These are phyloP conservation scores for Albizia julibrissin DNA, from an alignment of 306 rosid species.

Conservation along the genomic window DNA sequence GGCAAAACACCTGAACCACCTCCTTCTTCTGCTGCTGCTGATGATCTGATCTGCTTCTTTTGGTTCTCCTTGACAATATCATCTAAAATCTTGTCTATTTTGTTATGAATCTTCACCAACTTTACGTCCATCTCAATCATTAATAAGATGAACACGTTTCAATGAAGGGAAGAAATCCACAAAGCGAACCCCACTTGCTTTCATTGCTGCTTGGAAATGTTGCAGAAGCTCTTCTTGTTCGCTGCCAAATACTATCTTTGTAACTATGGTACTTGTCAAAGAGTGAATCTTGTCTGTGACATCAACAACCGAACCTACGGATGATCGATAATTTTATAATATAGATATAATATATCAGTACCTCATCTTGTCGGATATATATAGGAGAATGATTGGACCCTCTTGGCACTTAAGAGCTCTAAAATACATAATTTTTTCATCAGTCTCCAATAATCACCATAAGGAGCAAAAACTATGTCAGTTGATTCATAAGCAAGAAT, in stretches of 20 bases:
- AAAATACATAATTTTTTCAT: not conserved
- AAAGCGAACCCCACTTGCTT: not conserved
- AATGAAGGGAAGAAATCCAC: not conserved
- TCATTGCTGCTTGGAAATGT: fast-evolving
- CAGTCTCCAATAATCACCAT: not conserved
- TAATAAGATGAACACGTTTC: not conserved
- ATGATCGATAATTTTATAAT: no score
- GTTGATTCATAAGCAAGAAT: not conserved
- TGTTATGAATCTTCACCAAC: slow-evolving; percentile 4
- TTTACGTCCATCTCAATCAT: not conserved
- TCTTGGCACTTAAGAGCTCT: not conserved
- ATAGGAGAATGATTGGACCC: not conserved
- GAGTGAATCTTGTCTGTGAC: no score
- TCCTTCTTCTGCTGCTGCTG: not conserved
- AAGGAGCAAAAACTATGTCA: not conserved
- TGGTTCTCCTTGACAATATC: not conserved
- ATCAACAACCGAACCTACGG: not conserved
- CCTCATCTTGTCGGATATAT: not conserved
- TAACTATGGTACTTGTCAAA: not conserved
- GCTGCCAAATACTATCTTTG: not conserved
- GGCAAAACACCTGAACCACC: no score
- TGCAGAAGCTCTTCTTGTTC: not conserved
- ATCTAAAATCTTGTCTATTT: not conserved
- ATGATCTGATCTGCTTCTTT: not conserved
- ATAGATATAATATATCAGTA: no score